Base-by-base conservation (phyloP, 2,329 filamentous ascomycete species). In the Arthrobotrys sinensis region DNA sequence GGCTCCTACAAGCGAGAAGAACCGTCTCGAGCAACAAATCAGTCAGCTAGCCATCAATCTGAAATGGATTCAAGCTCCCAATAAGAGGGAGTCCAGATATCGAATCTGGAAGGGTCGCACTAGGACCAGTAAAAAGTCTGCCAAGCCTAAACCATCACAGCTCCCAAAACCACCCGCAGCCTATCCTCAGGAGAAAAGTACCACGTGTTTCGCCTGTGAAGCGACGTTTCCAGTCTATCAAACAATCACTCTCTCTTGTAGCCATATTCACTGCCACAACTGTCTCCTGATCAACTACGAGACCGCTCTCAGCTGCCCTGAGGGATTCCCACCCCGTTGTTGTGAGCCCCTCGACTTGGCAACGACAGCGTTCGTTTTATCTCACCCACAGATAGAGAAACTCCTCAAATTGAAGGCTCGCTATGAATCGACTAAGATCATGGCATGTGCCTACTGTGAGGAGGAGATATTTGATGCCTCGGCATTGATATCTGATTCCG, bases 251-350 rank as follows among this genome's bases (percentile, higher is more conserved):
- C 21, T 71, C 0, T 1, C 32, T 0, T 77, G 73, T n/a, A 16
- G 38, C 8, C 73, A 71, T 28, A 10, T 36, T 4, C 52, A 77
- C 14, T 77, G 73, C 11, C 38, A 77, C 1, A 19, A n/a, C 3
- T 77, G 73, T 10, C 21, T 77, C 8, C 38, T 21, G 3, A n/a
- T 50, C 6, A 77, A 71, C n/a, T 71, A 52, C 12, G 34, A 71
- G 14, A 52, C 40, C 1, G 34, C 46, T 12, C 4, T 77, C 14
- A 63, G 46, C 3, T 12, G 19, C 38, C 38, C 66, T 1, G 36
- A 57, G 3, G n/a, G 40, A 14, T 77, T 67, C 34, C 73, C 73
- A 34, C 73, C 73, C 16, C 36, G 50, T 14, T 77, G 73, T 14
- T 77, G 73, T 32, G 12, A 66, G 14, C 60, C 66, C 2, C 53